Conservation (phyloP, 208 protist genomes). For the Trypanosoma caninum region DNA sequence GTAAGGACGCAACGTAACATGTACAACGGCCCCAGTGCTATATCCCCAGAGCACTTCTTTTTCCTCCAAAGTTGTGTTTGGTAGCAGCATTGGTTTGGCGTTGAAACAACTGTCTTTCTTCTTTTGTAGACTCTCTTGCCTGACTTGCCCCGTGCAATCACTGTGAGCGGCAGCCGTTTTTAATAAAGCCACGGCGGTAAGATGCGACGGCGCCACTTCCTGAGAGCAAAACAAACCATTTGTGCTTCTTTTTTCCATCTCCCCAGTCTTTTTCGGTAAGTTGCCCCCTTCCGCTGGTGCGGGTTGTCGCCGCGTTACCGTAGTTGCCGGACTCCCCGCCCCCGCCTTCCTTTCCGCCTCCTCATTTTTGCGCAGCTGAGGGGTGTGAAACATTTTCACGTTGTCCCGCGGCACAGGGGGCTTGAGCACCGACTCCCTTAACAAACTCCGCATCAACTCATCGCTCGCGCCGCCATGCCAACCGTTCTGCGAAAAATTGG, state of each 20-base stretch:
- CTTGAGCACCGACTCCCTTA: not conserved
- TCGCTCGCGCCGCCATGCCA: slow-evolving; percentile 1
- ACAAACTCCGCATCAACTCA: slow-evolving; percentile 4
- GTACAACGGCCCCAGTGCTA: slow-evolving; percentile 31
- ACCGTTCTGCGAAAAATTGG: not conserved
- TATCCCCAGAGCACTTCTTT: slow-evolving; percentile 29
- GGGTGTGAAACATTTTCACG: slow-evolving; percentile 12
- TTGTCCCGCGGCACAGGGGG: slow-evolving; percentile 28
- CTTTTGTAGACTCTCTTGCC: not conserved
- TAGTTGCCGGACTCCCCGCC: not conserved
- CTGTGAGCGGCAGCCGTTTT: not conserved
- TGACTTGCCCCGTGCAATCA: not conserved
- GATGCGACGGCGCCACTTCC: slow-evolving; percentile 8
- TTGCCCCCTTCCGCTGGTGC: not conserved
- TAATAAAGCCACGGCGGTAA: slow-evolving; percentile 14
- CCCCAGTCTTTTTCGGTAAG: no score
- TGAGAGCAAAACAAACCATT: slow-evolving; percentile 5
- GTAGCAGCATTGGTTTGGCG: not conserved
- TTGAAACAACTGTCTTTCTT: no score
- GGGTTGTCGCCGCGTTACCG: not conserved
- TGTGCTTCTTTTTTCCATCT: not conserved
- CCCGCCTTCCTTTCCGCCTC: not conserved
- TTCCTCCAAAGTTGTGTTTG: slow-evolving; percentile 7
- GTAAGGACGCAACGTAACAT: slow-evolving; percentile 18
- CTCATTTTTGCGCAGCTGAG: no score